These are phyloP conservation scores for Lagenaria siceraria DNA, from an alignment of 306 rosid genomes.

Conservation along the genomic window DNA sequence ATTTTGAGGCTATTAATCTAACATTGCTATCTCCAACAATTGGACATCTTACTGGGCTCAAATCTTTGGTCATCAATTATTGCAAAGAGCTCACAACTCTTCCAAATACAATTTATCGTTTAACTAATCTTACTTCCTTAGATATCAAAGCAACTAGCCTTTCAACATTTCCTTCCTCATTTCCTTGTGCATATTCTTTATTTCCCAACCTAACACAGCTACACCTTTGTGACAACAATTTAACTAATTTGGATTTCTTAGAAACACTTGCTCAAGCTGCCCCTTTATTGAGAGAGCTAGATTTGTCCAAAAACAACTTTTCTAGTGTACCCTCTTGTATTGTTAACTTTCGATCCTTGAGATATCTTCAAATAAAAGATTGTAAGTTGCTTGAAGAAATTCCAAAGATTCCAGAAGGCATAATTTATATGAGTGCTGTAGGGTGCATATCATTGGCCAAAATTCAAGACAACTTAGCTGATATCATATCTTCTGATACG, in stretches of 20 bases:
- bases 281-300: background rate
- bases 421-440: background rate
- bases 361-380: background rate
- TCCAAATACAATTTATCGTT: background rate
- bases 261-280: background rate
- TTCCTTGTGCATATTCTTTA: background rate
- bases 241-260: background rate
- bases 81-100: too few relatives aligned
- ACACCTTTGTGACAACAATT: rapidly evolving
- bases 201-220: background rate
- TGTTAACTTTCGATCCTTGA: background rate
- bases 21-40: background rate
- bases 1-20: too few relatives aligned
- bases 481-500: background rate
- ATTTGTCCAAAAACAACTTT: background rate
- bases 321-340: background rate
- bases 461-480: background rate
- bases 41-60: background rate
- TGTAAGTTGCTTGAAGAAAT: background rate
- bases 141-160: rapidly evolving
- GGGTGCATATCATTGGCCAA: background rate
- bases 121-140: background rate
- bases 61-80: too few relatives aligned
- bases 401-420: background rate
- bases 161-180: background rate